A percentile compares a stretch with the other conserved stretches of the same genome.
Conservation (phyloP, 2,329 filamentous ascomycete genomes). For the Pseudocercospora vitis region DNA sequence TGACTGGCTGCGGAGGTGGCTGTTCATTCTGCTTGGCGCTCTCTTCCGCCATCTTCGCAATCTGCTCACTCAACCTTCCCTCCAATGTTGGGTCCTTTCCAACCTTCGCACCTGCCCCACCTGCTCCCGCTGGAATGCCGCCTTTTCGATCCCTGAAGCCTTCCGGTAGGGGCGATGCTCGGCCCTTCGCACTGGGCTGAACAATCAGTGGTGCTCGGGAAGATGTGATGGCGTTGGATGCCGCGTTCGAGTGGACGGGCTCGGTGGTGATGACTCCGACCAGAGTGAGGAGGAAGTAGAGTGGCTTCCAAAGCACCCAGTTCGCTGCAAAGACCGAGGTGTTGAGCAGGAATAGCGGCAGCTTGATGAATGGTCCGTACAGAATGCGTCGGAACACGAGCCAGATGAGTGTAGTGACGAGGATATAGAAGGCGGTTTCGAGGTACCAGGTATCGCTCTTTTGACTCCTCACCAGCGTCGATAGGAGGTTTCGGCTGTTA, state of each 20-base stretch:
- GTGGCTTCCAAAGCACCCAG: conserved; percentile 33
- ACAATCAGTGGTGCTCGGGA: conserved; percentile 44
- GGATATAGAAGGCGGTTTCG: conserved; percentile 81
- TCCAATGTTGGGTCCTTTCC: conserved; percentile 32
- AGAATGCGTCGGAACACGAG: conserved; percentile 79
- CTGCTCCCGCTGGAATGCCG: conserved; percentile 52
- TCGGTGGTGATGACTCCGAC: conserved; percentile 45
- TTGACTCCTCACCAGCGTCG: conserved; percentile 77
- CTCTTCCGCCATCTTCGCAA: conserved; percentile 47
- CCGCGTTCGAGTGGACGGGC: conserved; percentile 15
- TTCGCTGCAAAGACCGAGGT: conserved; percentile 26
- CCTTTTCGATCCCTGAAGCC: conserved; percentile 20
- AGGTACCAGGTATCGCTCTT: conserved; percentile 99
- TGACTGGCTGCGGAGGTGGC: conserved; percentile 25
- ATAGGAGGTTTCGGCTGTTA: conserved; percentile 72
- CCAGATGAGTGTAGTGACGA: conserved; percentile 77
- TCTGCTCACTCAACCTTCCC: conserved; percentile 40
- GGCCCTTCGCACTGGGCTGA: conserved; percentile 46
- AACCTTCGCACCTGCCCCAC: conserved; percentile 49
- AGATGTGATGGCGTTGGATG: conserved; percentile 20
- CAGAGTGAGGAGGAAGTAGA: conserved; percentile 56
- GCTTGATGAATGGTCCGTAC: conserved; percentile 84
- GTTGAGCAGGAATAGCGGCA: conserved; percentile 54
- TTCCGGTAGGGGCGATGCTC: conserved; percentile 36
- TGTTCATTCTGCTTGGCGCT: conserved; percentile 29